Evolutionary conservation across 306 rosid genomes (phyloP).

Genomic region (Casuarina glauca): DNA sequence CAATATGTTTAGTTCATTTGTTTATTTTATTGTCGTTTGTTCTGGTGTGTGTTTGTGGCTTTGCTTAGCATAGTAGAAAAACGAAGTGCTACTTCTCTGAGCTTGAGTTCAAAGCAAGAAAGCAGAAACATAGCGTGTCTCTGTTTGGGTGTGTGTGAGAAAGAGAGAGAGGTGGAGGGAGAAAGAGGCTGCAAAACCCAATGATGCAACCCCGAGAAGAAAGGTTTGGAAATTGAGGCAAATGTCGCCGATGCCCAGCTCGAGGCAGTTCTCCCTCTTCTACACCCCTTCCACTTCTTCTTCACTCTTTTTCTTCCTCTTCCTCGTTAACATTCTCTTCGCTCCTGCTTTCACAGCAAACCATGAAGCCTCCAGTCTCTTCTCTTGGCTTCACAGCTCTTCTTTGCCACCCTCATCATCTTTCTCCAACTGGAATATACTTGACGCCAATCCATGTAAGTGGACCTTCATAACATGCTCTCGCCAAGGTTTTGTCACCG

Average conservation of each 20-base stretch:
- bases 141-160: slow-evolving; percentile 20
- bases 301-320: slow-evolving; percentile 12
- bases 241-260: slow-evolving; percentile 47
- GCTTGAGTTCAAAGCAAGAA: slow-evolving; percentile 51
- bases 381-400: slow-evolving; percentile 77
- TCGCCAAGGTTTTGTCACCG: slow-evolving; percentile 54
- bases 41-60: neutral
- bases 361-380: slow-evolving; percentile 72
- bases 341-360: slow-evolving; percentile 48
- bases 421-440: slow-evolving; percentile 70
- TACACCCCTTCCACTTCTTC: slow-evolving; percentile 18
- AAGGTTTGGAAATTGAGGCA: slow-evolving; percentile 63
- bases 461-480: slow-evolving; percentile 89
- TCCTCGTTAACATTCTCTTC: slow-evolving; percentile 25
- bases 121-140: slow-evolving; percentile 18
- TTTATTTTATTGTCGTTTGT: slow-evolving; percentile 7
- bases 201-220: slow-evolving; percentile 55
- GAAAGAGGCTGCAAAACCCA: slow-evolving; percentile 36
- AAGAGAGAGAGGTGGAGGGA: slow-evolving; percentile 11
- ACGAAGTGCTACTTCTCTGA: slow-evolving; percentile 12
- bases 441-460: slow-evolving; percentile 69
- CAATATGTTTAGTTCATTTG: neutral
- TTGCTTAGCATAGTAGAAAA: slow-evolving; percentile 15
- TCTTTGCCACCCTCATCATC: slow-evolving; percentile 37
- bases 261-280: slow-evolving; percentile 43